These are phyloP conservation scores for Aspergillus hortae DNA, from an alignment of 2,329 filamentous ascomycete species.

Conservation along the genomic window DNA sequence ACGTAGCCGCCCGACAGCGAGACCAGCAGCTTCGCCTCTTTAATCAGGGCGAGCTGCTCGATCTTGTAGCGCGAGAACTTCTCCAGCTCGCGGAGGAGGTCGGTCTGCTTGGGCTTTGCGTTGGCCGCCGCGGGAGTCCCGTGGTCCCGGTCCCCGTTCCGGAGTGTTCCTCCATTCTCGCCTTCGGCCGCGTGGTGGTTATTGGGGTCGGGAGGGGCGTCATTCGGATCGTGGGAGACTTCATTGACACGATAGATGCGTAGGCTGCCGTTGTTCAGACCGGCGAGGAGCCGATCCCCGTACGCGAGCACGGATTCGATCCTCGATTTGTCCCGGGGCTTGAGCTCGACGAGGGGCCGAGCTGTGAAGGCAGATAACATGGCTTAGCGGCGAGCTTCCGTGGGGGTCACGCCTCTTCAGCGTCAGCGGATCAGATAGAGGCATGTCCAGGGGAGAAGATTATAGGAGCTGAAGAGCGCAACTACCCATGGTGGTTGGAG, in stretches of 20 bases:
- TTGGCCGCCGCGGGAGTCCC: conserved; percentile 6
- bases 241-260: conserved; percentile 92
- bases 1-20: conserved; percentile 88
- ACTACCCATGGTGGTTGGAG: conserved; percentile 9
- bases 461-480: not conserved
- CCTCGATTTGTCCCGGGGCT: conserved; percentile 89
- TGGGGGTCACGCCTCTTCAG: conserved; percentile 17
- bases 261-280: conserved; percentile 82
- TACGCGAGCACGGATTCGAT: conserved; percentile 95
- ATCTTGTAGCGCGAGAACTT: conserved; percentile 88
- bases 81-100: conserved; percentile 86
- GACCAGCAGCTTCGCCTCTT: conserved; percentile 87
- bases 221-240: conserved; percentile 33
- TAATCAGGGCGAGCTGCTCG: conserved; percentile 92
- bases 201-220: not conserved
- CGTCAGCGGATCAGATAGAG: conserved; percentile 7
- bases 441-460: conserved; percentile 15
- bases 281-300: conserved; percentile 87
- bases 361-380: conserved; percentile 99
- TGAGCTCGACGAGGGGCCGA: conserved; percentile 94
- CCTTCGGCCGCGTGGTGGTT: conserved; percentile 12
- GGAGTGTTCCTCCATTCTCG: conserved; percentile 12
- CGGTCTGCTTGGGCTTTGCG: conserved; percentile 58
- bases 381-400: conserved; percentile 18
- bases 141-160: conserved; percentile 11